Conservation (phyloP, 176 grass and related monocot species). For the Oryza meridionalis region DNA sequence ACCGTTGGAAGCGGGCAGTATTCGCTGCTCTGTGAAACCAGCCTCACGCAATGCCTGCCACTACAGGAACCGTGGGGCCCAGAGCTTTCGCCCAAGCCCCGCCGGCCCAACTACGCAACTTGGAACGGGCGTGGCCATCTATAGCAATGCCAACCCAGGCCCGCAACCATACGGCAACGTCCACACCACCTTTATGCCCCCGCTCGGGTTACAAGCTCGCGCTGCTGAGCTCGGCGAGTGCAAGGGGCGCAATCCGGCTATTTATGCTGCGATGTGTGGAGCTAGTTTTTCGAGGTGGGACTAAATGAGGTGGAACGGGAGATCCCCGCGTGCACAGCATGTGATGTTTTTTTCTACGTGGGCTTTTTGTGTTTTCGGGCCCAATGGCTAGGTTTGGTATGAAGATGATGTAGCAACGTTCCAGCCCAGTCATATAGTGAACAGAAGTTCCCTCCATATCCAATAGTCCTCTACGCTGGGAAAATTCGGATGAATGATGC, state of each 20-base stretch:
- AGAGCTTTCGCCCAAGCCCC: background rate
- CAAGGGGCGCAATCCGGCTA: fast-evolving
- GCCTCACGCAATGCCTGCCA: slow-evolving; percentile 39
- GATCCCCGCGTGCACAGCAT: background rate
- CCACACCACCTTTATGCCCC: slow-evolving; percentile 22
- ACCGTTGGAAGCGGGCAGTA: slow-evolving; percentile 45
- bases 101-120: slow-evolving; percentile 12
- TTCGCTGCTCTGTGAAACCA: slow-evolving; percentile 52
- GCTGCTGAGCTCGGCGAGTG: background rate
- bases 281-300: background rate
- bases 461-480: too few species aligned
- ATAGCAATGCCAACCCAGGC: background rate
- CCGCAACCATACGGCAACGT: background rate
- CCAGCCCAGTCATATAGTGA: background rate
- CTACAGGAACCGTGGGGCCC: background rate
- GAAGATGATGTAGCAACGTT: background rate
- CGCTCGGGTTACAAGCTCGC: slow-evolving; percentile 37
- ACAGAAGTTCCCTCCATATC: background rate
- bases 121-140: slow-evolving; percentile 33
- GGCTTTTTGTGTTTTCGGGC: too few species aligned
- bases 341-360: background rate
- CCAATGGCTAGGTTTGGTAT: too few species aligned
- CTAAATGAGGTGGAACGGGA: background rate
- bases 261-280: fast-evolving
- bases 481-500: too few species aligned